Evolutionary conservation across 2,329 filamentous ascomycete species (phyloP).

Genomic region (Venturia pyrina): DNA sequence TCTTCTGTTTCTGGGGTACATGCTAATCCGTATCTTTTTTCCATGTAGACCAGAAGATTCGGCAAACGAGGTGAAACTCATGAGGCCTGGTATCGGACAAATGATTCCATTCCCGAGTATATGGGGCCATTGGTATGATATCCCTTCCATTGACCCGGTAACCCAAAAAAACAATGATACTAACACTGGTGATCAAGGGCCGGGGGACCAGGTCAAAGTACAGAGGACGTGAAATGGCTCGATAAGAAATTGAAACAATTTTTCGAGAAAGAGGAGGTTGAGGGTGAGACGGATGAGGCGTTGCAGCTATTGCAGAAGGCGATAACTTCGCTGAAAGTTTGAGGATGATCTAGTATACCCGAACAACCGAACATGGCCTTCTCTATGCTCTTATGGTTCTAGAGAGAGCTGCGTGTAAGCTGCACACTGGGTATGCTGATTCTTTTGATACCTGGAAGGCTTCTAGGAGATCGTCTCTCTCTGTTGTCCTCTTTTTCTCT

Average conservation of each 20-base stretch:
- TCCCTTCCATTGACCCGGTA: not conserved
- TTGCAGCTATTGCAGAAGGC: not conserved
- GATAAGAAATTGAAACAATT: constrained; percentile 50
- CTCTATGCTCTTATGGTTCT: too few species aligned
- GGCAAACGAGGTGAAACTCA: constrained; percentile 57
- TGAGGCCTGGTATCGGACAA: constrained; percentile 48
- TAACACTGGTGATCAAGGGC: constrained; percentile 17
- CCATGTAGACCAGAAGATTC: constrained; percentile 58
- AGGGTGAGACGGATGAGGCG: not conserved
- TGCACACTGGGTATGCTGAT: too few species aligned
- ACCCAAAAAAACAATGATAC: not conserved
- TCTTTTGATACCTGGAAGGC: too few species aligned
- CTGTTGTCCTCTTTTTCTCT: too few species aligned
- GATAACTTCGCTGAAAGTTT: not conserved
- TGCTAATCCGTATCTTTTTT: not conserved
- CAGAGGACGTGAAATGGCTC: constrained; percentile 62
- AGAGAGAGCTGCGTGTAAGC: too few species aligned
- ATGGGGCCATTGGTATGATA: constrained; percentile 46
- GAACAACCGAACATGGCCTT: too few species aligned
- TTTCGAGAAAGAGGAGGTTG: constrained; percentile 24
- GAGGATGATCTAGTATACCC: too few species aligned
- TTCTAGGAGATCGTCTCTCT: too few species aligned
- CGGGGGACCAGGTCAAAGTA: constrained; percentile 58
- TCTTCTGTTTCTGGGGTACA: not conserved
- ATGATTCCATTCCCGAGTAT: constrained; percentile 48